phyloP scores from a whole-genome alignment of 1,284 basidiomycete genomes.

The Gastroboletus turbinatus region DNA sequence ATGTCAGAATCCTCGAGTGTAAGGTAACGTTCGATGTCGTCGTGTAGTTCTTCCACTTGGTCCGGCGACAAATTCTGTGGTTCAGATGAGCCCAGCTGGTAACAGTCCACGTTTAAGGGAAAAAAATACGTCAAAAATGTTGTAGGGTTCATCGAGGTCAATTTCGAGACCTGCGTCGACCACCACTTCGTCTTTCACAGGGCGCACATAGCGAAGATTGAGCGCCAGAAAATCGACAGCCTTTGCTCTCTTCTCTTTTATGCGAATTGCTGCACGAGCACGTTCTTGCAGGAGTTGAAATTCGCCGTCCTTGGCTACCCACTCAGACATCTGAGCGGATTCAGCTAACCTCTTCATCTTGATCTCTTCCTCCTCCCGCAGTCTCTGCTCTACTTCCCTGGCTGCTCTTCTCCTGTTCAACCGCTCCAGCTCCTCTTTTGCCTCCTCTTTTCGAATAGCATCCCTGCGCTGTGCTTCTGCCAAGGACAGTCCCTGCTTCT shows the following conservation, averaged over 20 bases:
- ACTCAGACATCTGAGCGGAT: slow-evolving; percentile 95
- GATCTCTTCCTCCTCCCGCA: slow-evolving; percentile 91
- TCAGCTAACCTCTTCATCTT: slow-evolving; percentile 88
- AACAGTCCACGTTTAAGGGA: neutral
- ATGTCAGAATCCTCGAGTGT: slow-evolving; percentile 81
- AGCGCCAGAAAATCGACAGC: slow-evolving; percentile 93
- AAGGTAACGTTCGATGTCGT: slow-evolving; percentile 93
- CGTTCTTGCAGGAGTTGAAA: slow-evolving; percentile 97
- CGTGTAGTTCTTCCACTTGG: slow-evolving; percentile 91
- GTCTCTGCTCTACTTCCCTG: slow-evolving; percentile 83
- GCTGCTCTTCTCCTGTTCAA: slow-evolving; percentile 90
- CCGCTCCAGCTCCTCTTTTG: slow-evolving; percentile 92
- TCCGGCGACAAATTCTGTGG: slow-evolving; percentile 78
- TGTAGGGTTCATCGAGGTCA: slow-evolving; percentile 97
- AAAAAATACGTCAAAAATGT: slow-evolving; percentile 80
- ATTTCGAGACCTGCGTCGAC: slow-evolving; percentile 92
- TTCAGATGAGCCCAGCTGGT: slow-evolving; percentile 21
- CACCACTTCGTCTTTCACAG: slow-evolving; percentile 60
- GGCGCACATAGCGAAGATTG: slow-evolving; percentile 86
- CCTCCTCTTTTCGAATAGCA: slow-evolving; percentile 80
- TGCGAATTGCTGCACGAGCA: slow-evolving; percentile 86
- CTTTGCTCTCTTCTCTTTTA: slow-evolving; percentile 94
- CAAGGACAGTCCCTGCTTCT: slow-evolving; percentile 80
- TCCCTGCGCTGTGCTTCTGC: slow-evolving; percentile 84
- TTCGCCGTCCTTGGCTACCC: slow-evolving; percentile 96